Evolutionary conservation across 768 basidiomycete genomes (phyloP).

Genomic region (Mycena albidolilacea): DNA sequence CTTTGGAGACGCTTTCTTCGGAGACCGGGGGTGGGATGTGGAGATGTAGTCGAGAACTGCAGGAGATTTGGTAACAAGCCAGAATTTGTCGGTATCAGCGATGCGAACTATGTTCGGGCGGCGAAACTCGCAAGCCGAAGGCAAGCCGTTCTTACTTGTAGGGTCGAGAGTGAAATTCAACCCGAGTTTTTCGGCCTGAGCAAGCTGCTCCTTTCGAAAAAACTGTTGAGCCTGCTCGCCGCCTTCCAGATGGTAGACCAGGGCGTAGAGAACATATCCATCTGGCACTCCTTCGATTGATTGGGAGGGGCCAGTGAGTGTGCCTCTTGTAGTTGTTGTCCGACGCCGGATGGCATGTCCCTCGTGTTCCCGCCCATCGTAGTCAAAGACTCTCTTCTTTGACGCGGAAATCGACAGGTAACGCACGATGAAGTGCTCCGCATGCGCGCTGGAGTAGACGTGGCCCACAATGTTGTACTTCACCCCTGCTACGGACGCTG

Average conservation of each 20-base stretch:
- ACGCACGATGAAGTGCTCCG: slow-evolving; percentile 15
- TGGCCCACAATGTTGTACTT: slow-evolving; percentile 25
- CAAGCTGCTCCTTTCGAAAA: slow-evolving; percentile 19
- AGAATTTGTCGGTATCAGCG: slow-evolving; percentile 5
- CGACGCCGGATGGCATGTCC: slow-evolving; percentile 16
- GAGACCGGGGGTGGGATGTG: too few species aligned
- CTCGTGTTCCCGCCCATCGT: slow-evolving; percentile 23
- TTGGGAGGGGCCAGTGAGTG: slow-evolving; percentile 9
- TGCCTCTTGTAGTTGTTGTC: not conserved
- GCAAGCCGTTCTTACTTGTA: not conserved
- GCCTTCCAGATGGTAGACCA: slow-evolving; percentile 22
- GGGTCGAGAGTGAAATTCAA: not conserved
- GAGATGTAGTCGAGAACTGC: not conserved
- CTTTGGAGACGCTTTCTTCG: not conserved
- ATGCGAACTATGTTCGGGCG: not conserved
- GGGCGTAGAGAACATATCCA: slow-evolving; percentile 12
- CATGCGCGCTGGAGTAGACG: not conserved
- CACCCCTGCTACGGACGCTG: not conserved
- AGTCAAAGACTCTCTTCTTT: slow-evolving; percentile 20
- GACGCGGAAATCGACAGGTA: not conserved
- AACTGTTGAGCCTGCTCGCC: slow-evolving; percentile 21
- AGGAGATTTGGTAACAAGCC: not conserved
- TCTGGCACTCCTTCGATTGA: not conserved
- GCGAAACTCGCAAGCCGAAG: not conserved
- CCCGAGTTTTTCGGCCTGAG: not conserved